Percentiles rank a stretch among this genome's conserved stretches.
Evolutionary conservation across 2,329 filamentous ascomycete species (phyloP).

Genomic region (Beauveria australis): DNA sequence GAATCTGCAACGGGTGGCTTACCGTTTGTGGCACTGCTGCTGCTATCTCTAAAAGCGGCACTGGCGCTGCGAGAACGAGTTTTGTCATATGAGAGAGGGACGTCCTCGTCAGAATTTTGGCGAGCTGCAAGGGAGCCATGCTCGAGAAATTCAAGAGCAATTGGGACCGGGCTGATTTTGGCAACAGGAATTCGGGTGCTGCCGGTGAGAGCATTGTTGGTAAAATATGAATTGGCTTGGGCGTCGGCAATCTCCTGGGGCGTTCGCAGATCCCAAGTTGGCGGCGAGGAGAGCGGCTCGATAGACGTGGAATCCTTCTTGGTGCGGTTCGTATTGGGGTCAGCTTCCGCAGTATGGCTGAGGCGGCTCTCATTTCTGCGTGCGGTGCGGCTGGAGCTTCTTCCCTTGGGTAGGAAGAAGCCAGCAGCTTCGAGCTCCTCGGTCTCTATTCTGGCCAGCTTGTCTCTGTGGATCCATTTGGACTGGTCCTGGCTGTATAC

Average conservation of each 20-base stretch:
- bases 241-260: constrained; percentile 69
- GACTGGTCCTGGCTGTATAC: constrained; percentile 47
- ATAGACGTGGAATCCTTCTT: constrained; percentile 39
- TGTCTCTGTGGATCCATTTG: constrained; percentile 82
- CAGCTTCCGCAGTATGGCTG: constrained; percentile 25
- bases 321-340: constrained; percentile 21
- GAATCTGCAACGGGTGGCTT: constrained; percentile 40
- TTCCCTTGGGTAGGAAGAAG: constrained; percentile 49
- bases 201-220: constrained; percentile 46
- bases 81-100: constrained; percentile 53
- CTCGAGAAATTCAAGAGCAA: constrained; percentile 63
- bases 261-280: constrained; percentile 62
- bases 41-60: constrained; percentile 34
- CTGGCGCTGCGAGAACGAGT: constrained; percentile 64
- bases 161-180: constrained; percentile 68
- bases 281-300: constrained; percentile 30
- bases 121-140: constrained; percentile 62
- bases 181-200: constrained; percentile 82
- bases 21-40: constrained; percentile 18
- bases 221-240: constrained; percentile 42
- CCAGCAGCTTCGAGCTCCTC: constrained; percentile 73
- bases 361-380: constrained; percentile 28
- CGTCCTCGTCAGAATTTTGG: constrained; percentile 45
- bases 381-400: constrained; percentile 42
- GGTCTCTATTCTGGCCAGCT: constrained; percentile 72